Conservation (phyloP, 768 basidiomycete genomes). For the Boletus rubropictus region DNA sequence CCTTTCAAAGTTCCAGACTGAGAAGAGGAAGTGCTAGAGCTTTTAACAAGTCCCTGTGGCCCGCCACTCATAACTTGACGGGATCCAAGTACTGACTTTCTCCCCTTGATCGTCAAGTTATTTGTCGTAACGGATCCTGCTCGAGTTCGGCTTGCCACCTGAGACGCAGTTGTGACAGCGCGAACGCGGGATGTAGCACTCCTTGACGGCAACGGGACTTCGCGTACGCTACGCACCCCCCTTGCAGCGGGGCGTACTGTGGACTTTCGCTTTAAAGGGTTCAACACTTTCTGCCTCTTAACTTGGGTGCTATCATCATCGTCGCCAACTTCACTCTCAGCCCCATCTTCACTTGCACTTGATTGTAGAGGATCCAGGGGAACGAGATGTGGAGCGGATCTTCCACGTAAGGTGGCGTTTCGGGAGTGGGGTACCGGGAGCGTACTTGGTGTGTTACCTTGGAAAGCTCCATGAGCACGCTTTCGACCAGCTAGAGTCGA, state of each 20-base stretch:
- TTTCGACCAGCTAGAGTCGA: constrained; percentile 39
- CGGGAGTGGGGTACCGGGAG: constrained; percentile 9
- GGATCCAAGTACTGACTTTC: constrained; percentile 4
- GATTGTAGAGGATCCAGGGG: constrained; percentile 15
- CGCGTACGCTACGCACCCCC: constrained; percentile 13
- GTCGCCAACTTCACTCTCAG: constrained; percentile 9
- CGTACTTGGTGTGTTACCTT: constrained; percentile 1
- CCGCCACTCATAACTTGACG: constrained; percentile 11
- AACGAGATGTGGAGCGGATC: constrained; percentile 1
- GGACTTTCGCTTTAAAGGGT: constrained; percentile 22
- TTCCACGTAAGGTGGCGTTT: constrained; percentile 27
- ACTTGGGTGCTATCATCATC: constrained; percentile 6
- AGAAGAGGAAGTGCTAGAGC: constrained; percentile 22
- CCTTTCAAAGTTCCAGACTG: constrained; percentile 23
- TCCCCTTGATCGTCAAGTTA: constrained; percentile 11
- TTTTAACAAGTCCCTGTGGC: constrained; percentile 16
- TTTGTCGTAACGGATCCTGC: constrained; percentile 7
- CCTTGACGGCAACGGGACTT: constrained; percentile 9
- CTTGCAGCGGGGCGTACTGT: constrained; percentile 22
- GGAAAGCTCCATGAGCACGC: constrained; percentile 25
- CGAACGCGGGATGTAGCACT: constrained; percentile 8
- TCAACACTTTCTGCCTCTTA: constrained; percentile 27
- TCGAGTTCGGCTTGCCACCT: constrained; percentile 8
- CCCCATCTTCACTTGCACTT: constrained; percentile 21
- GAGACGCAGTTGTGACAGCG: constrained; percentile 6